Evolutionary conservation across 208 protist genomes (phyloP).

Genomic region (Vickermania ingenoplastis): DNA sequence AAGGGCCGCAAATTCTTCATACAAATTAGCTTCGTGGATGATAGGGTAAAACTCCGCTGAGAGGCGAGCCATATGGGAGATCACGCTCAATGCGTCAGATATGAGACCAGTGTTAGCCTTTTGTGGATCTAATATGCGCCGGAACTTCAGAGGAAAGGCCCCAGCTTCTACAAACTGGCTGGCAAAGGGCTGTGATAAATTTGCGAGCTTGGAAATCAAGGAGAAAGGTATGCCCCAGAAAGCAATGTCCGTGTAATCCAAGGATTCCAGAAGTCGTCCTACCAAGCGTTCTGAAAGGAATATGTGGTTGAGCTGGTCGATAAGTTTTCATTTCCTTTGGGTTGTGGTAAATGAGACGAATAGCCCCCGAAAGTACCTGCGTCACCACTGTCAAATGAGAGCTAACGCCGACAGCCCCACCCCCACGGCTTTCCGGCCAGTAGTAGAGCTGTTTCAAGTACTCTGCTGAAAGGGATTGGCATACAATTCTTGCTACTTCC

Average conservation of each 20-base stretch:
- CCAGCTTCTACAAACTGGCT: slow-evolving; percentile 79
- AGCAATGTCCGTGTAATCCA: slow-evolving; percentile 74
- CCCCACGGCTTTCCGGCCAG: slow-evolving; percentile 78
- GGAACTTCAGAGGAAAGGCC: slow-evolving; percentile 62
- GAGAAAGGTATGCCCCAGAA: slow-evolving; percentile 76
- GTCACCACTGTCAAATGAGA: slow-evolving; percentile 69
- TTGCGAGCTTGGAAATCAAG: slow-evolving; percentile 78
- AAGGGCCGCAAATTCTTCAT: slow-evolving; percentile 46
- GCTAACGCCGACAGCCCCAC: slow-evolving; percentile 68
- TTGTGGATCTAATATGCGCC: slow-evolving; percentile 60
- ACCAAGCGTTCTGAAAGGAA: slow-evolving; percentile 74
- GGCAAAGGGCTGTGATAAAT: slow-evolving; percentile 65
- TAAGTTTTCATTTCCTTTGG: slow-evolving; percentile 43
- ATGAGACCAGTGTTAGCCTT: slow-evolving; percentile 65
- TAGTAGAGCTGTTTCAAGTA: slow-evolving; percentile 70
- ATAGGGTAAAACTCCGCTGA: slow-evolving; percentile 79
- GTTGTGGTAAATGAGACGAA: slow-evolving; percentile 29
- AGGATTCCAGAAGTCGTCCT: slow-evolving; percentile 61
- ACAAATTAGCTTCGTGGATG: slow-evolving; percentile 80
- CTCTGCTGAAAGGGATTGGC: slow-evolving; percentile 51
- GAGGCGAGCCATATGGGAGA: slow-evolving; percentile 86
- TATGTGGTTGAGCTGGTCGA: slow-evolving; percentile 44
- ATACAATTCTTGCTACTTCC: slow-evolving; percentile 54
- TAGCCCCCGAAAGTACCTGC: slow-evolving; percentile 62
- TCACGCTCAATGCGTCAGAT: slow-evolving; percentile 80